Evolutionary conservation across 345 rosid species (phyloP).

Genomic region (Rhodamnia argentea): DNA sequence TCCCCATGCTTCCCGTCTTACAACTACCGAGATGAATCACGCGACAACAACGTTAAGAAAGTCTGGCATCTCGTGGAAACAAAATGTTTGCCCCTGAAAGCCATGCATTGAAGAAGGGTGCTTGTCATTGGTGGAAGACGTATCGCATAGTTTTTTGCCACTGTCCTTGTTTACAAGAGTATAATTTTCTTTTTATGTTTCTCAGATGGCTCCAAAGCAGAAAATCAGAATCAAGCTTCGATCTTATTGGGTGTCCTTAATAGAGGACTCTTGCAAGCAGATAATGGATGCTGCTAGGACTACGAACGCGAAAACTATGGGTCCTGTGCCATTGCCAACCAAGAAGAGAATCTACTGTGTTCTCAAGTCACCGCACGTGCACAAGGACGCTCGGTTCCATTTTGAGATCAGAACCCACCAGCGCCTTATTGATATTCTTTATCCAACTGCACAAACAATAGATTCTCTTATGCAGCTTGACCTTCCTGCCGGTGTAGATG

Average conservation of each 20-base stretch:
- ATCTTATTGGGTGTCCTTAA: slow-evolving; percentile 86
- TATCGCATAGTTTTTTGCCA: background rate
- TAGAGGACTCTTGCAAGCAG: slow-evolving; percentile 97
- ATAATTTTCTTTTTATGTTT: background rate
- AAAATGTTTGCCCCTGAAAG: background rate
- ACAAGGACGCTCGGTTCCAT: slow-evolving; percentile 97
- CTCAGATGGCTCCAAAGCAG: slow-evolving; percentile 88
- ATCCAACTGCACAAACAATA: slow-evolving; percentile 94
- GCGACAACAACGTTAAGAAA: background rate
- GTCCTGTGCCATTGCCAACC: slow-evolving; percentile 91
- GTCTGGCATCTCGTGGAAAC: background rate
- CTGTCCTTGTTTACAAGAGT: background rate
- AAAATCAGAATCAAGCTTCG: slow-evolving; percentile 92
- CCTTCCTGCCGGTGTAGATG: slow-evolving; percentile 96
- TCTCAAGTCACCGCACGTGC: slow-evolving; percentile 97
- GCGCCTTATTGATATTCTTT: slow-evolving; percentile 80
- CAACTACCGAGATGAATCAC: background rate
- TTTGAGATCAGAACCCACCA: slow-evolving; percentile 95
- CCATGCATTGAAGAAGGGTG: background rate
- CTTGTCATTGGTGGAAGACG: background rate
- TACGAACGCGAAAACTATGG: slow-evolving; percentile 91
- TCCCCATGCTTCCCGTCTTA: background rate
- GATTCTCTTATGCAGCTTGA: slow-evolving; percentile 98
- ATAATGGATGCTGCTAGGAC: slow-evolving; percentile 81
- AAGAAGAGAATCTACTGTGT: slow-evolving; percentile 88